Evolutionary conservation across 2,329 filamentous ascomycete species (phyloP), one percentile per base, ranked within the genome.

Genomic region (Colletotrichum godetiae): DNA sequence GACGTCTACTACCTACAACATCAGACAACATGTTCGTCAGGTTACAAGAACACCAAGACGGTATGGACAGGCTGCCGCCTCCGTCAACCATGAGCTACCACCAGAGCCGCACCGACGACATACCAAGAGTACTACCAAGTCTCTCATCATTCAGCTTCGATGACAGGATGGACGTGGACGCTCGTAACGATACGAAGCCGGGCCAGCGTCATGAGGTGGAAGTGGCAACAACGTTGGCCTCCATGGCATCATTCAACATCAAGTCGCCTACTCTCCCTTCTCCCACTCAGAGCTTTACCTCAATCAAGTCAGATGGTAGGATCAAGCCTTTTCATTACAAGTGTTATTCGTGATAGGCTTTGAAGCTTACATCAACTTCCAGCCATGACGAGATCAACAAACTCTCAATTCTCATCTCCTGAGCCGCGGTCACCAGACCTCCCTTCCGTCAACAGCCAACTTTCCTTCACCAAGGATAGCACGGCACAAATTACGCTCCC

Each of bases 211-310:
- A 65, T 62, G 73, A 75, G 24, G 70, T 70, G 22, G 73, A 75
- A 58, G 66, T 71, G 13, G 70, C 73, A 31, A 74, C 59, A 4
- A 67, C 72, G 19, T 53, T 75, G 13, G 67, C 72, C 63, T 74
- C 74, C 11, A 71, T 74, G 74, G 67, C 72, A 35, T 67, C 72
- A 33, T 74, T 74, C 72, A 74, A 72, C 63, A 42, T 74, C 35
- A 74, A 74, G 53, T 72, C 65, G 22, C 72, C 68, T 24, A 68
- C 64, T 8, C 42, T 72, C 29, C 72, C 68, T 49, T 72, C 71
- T 10, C 71, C 71, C 29, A 71, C 71, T 2, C 71, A 73, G 55
- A 73, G 71, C 56, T 72, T 72, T 60, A 65, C 68, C 31, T 68
- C 73, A 13, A 58, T 68, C 24, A 68, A 55, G 65, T 68, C 69